Percentiles rank a stretch among this genome's conserved stretches.
phyloP scores from a whole-genome alignment of 2,329 filamentous ascomycete species.

The Cladorrhinum sp. region DNA sequence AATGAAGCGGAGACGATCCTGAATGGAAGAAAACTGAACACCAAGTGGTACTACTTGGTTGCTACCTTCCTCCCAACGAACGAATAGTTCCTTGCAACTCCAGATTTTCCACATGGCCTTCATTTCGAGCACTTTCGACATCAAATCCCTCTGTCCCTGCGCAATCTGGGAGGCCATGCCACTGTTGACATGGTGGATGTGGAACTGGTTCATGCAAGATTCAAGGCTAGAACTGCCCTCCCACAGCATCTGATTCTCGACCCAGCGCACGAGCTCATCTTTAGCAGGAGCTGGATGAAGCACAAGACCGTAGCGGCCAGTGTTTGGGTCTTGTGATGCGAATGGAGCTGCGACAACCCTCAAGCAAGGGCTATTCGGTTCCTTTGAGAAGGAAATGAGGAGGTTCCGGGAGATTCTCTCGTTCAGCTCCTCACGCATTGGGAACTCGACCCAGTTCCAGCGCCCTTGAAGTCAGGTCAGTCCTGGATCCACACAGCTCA shows the following conservation, averaged over 20 bases:
- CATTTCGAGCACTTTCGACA: conserved; percentile 20
- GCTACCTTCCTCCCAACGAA: background rate
- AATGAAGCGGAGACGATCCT: conserved; percentile 19
- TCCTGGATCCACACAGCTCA: background rate
- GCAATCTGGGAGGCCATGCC: background rate
- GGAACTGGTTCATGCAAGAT: conserved; percentile 20
- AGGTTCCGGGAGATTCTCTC: background rate
- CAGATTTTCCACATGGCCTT: conserved; percentile 25
- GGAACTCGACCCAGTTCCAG: conserved; percentile 19
- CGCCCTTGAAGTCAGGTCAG: conserved; percentile 13
- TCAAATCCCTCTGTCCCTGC: conserved; percentile 8
- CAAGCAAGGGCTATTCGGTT: conserved; percentile 8
- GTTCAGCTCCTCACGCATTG: conserved; percentile 9
- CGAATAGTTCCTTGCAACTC: conserved; percentile 20
- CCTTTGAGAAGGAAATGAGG: conserved; percentile 16
- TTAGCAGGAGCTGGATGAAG: background rate
- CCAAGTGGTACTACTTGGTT: background rate
- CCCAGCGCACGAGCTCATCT: conserved; percentile 15
- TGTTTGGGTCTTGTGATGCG: background rate
- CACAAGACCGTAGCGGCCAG: background rate
- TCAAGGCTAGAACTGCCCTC: conserved; percentile 14
- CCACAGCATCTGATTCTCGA: conserved; percentile 9
- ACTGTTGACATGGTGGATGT: conserved; percentile 7
- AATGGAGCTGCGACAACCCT: conserved; percentile 7
- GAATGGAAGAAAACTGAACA: conserved; percentile 10